Evolutionary conservation across 805 yeast genomes (phyloP), one percentile per base, ranked within the genome.

Genomic region (Yarrowia hollandica): DNA sequence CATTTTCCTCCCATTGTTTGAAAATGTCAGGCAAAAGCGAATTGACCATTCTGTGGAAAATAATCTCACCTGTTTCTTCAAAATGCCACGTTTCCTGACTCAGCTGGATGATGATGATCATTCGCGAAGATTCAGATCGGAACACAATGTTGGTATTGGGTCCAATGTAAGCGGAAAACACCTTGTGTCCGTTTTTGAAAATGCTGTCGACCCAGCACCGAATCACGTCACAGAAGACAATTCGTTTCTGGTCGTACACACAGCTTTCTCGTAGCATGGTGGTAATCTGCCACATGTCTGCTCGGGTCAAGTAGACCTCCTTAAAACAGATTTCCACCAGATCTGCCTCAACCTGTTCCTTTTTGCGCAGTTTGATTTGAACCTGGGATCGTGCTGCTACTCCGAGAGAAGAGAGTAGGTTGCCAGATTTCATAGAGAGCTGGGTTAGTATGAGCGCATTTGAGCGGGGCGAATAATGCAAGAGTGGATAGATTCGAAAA

Each of bases 21-120:
- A 94, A 90, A 33, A 92, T 85, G 61, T 85, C 86, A 0, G 99
- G 99, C 59, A 94, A 84, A 54, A 92, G 76, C n/a, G 95, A 87
- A 69, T 92, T 91, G 44, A 94, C 90, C 65, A 94, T 82, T 71
- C 90, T 89, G 70, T 91, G 92, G 70, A 92, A 92, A 81, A 90
- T 82, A 58, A 91, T 87, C 68, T 92, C 97, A 1, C 99, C 99
- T 64, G 87, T 87, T 67, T 91, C 97, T 71, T 94, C 98, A 71
- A 94, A 94, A 70, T 90, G 90, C 95, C 97, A 94, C 97, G 94
- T 94, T 67, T 94, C 99, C 35, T 86, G 80, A 0, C 97, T 88
- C 62, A 91, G 82, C 69, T 94, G 99, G 54, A 94, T 83, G 62
- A 94, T 76, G 52, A 91, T 87, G 14, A 89, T 81, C 60, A 92